These are phyloP conservation scores for Malbranchea cinnamomea DNA, from an alignment of 2,329 filamentous ascomycete genomes.

Conservation along the genomic window DNA sequence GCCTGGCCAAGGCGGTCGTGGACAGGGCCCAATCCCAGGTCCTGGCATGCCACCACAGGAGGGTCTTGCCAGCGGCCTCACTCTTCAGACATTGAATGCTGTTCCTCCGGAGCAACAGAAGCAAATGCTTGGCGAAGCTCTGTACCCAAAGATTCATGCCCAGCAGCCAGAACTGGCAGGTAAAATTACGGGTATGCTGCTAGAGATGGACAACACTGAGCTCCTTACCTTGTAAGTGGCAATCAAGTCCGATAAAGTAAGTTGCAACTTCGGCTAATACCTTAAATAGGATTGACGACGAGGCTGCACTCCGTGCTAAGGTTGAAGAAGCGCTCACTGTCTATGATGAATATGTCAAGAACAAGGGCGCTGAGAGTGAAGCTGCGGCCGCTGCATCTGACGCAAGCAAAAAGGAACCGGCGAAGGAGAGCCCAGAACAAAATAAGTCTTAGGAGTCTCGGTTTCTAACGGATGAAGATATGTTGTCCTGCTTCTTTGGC, in stretches of 20 bases:
- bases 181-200: constrained; percentile 98
- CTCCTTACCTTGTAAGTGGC: constrained; percentile 80
- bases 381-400: constrained; percentile 25
- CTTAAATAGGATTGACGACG: constrained; percentile 62
- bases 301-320: constrained; percentile 78
- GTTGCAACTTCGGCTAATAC: constrained; percentile 8
- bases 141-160: constrained; percentile 95
- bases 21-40: constrained; percentile 21
- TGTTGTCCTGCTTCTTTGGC: constrained; percentile 7
- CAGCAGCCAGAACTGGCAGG: constrained; percentile 92
- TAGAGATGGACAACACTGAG: constrained; percentile 98
- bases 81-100: constrained; percentile 35
- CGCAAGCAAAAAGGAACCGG: constrained; percentile 30
- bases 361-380: constrained; percentile 40
- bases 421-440: constrained; percentile 23
- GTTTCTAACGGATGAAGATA: constrained; percentile 5
- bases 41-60: constrained; percentile 18
- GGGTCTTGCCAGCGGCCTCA: constrained; percentile 31
- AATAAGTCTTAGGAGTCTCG: constrained; percentile 12
- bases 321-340: constrained; percentile 94
- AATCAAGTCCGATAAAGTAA: constrained; percentile 3
- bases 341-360: constrained; percentile 98
- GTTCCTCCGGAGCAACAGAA: constrained; percentile 69
- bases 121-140: constrained; percentile 92
- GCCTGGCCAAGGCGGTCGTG: constrained; percentile 27